A percentile compares a stretch with the other conserved stretches of the same genome.
Evolutionary conservation across 2,329 filamentous ascomycete species (phyloP).

Genomic region (Emmonsia crescens): DNA sequence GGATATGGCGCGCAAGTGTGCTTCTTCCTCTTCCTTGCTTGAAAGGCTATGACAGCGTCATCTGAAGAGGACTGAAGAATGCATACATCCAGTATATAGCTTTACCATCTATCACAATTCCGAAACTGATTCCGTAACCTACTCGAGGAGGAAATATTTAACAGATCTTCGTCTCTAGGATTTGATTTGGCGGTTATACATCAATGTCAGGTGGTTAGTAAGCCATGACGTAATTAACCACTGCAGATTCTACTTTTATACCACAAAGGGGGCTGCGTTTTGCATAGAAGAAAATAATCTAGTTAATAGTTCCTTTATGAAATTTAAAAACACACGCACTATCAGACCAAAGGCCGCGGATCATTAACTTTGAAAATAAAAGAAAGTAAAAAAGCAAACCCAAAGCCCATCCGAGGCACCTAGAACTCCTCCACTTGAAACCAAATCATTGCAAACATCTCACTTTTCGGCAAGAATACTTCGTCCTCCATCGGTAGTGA

Average conservation of each 20-base stretch:
- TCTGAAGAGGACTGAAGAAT: background rate
- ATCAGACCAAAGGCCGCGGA: background rate
- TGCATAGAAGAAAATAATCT: background rate
- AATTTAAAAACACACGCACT: background rate
- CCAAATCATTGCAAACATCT: background rate
- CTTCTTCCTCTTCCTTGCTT: background rate
- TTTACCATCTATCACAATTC: background rate
- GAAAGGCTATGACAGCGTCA: background rate
- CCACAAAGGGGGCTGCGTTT: too few species aligned
- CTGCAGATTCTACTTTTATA: too few species aligned
- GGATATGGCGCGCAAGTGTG: too few species aligned
- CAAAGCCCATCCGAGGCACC: background rate
- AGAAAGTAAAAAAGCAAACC: background rate
- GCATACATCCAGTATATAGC: background rate
- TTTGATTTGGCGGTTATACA: background rate
- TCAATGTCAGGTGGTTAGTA: background rate
- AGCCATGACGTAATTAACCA: background rate
- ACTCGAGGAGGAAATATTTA: background rate
- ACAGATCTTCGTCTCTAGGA: background rate
- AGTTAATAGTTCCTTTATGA: background rate
- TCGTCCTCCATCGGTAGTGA: conserved; percentile 37
- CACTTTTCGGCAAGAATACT: conserved; percentile 24
- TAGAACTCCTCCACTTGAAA: conserved; percentile 6
- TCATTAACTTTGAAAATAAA: background rate
- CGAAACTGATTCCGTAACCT: background rate